Conservation (phyloP, 345 rosid species). For the Rhodomyrtus tomentosa region DNA sequence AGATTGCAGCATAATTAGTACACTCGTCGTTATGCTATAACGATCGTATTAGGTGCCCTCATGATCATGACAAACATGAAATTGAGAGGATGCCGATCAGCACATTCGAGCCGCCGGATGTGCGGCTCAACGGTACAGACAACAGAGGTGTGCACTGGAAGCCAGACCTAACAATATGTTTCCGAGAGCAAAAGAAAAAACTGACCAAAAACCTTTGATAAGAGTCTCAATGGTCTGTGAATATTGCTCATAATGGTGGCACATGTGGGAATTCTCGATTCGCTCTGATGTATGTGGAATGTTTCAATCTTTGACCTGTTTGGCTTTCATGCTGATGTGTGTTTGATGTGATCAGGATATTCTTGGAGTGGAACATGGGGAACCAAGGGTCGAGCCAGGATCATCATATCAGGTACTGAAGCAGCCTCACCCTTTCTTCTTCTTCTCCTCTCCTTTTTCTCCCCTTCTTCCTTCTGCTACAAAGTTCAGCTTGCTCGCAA, state of each 20-base stretch:
- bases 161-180: neutral
- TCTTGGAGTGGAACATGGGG: conserved; percentile 43
- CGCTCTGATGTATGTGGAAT: neutral
- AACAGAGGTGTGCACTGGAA: neutral
- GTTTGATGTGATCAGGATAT: conserved; percentile 11
- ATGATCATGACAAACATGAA: neutral
- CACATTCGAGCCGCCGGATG: neutral
- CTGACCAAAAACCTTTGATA: neutral
- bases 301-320: neutral
- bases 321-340: neutral
- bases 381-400: conserved; percentile 24
- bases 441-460: neutral
- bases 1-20: neutral
- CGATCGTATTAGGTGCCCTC: neutral
- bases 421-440: too few species aligned
- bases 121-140: neutral
- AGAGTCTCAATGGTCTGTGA: neutral
- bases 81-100: neutral
- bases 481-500: neutral
- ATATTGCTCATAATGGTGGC: neutral
- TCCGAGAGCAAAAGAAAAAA: neutral
- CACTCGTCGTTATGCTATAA: neutral
- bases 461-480: neutral
- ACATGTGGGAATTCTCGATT: neutral
- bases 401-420: conserved; percentile 32